Percentiles rank a stretch among this genome's conserved stretches.
Evolutionary conservation across 805 yeast genomes (phyloP).

Genomic region (Ogataea wickerhamii): DNA sequence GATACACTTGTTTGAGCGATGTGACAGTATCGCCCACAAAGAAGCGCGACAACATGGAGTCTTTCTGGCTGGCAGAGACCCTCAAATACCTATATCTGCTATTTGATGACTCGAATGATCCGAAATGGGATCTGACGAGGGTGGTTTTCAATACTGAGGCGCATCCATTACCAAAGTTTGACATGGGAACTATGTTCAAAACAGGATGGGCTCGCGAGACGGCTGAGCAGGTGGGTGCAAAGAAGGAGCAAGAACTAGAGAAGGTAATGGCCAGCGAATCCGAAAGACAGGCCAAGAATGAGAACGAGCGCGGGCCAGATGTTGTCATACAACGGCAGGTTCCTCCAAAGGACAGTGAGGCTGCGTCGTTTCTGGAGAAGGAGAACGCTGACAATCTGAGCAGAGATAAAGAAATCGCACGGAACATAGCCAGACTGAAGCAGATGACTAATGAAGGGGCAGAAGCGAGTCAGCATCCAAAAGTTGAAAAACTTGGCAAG

Average conservation of each 20-base stretch:
- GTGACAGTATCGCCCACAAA: conserved; percentile 57
- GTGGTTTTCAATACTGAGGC: conserved; percentile 90
- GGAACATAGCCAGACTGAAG: conserved; percentile 1
- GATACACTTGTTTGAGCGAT: conserved; percentile 63
- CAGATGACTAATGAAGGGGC: background rate
- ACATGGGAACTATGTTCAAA: conserved; percentile 44
- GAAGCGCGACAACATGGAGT: conserved; percentile 72
- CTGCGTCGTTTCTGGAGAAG: background rate
- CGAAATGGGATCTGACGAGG: conserved; percentile 59
- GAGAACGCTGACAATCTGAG: background rate
- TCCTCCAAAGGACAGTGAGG: background rate
- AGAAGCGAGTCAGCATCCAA: background rate
- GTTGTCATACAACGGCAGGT: background rate
- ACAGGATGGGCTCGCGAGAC: conserved; percentile 58
- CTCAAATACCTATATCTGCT: conserved; percentile 77
- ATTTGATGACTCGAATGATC: conserved; percentile 61
- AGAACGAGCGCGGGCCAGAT: background rate
- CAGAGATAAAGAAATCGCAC: background rate
- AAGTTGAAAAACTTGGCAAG: background rate
- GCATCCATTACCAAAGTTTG: conserved; percentile 82
- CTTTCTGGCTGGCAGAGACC: conserved; percentile 94
- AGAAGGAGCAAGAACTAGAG: background rate
- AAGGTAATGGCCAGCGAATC: background rate
- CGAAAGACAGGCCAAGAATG: background rate
- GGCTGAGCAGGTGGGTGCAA: conserved; percentile 1